Base-by-base conservation (phyloP, 2,329 filamentous ascomycete species). In the Tolypocladium ovalisporum region DNA sequence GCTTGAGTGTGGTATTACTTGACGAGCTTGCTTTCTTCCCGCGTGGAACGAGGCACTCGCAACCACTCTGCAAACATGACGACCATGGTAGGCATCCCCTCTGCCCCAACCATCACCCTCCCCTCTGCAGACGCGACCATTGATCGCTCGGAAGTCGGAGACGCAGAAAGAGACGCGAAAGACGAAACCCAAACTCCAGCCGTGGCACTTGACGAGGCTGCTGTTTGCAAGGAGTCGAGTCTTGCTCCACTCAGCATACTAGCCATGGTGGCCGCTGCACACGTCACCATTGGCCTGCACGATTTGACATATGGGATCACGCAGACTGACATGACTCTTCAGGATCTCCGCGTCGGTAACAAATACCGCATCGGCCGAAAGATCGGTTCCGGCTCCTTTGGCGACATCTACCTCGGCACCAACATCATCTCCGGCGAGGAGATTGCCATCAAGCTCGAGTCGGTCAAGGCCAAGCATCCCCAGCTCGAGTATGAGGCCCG, bases 391-490 rank as follows among this genome's bases (percentile, higher is more conserved):
- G 94, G 94, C 66, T 92, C 87, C 70, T 99, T 99, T 74, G 94
- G 94, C 79, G 94, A 97, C 68, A 97, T 99, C 72, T 99, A 97
- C 77, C 86, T 97, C 56, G 94, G 94, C 68, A 99, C 94, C 74
- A 97, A 99, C 81, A 97, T 99, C 78, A 97, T 97, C 76, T 97
- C 94, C 5, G 94, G 94, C 62, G 94, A 99, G 76, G 94, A 99
- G 77, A 97, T 99, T 68, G 94, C 94, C 73, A 99, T 99, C 81
- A 99, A 99, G 81, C 90, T 99, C 60, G 94, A 99, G 78, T 96
- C 90, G 64, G 93, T 97, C 78, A 99, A 99, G 83, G 93, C 94
- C 72, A 97, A 99, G 83, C 94, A 97, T 75, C 94, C 94, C 59
- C 94, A 97, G 76, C 86, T 99, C 61, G 94, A 97, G 76, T 97